Evolutionary conservation across 2,329 filamentous ascomycete genomes (phyloP).

Genomic region (Hypomyces perniciosus): DNA sequence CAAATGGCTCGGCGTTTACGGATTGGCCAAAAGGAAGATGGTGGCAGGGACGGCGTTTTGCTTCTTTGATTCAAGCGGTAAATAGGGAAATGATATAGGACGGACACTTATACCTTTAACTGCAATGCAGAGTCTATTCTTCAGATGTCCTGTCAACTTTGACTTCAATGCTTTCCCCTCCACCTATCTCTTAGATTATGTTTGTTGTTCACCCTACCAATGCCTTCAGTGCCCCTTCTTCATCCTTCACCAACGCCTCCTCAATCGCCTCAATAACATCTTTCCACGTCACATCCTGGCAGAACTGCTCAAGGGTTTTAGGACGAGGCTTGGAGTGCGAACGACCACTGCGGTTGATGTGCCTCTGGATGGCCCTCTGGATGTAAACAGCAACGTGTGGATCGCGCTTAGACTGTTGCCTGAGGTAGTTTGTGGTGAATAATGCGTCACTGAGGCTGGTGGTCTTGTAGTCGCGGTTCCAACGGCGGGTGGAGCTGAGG

Average conservation of each 20-base stretch:
- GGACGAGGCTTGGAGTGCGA: conserved; percentile 14
- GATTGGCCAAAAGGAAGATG: conserved; percentile 1
- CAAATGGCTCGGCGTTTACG: conserved; percentile 7
- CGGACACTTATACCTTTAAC: too few species aligned
- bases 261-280: conserved; percentile 30
- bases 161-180: background rate
- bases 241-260: conserved; percentile 24
- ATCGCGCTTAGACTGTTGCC: conserved; percentile 32
- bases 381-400: conserved; percentile 28
- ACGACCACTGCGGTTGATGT: conserved; percentile 14
- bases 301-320: conserved; percentile 28
- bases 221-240: conserved; percentile 15
- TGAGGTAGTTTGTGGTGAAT: conserved; percentile 29
- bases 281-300: conserved; percentile 25
- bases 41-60: background rate
- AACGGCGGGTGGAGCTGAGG: conserved; percentile 32
- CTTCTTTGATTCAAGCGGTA: background rate
- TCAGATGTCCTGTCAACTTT: background rate
- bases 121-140: too few species aligned
- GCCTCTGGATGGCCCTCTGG: conserved; percentile 26
- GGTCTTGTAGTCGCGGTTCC: conserved; percentile 33
- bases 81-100: background rate
- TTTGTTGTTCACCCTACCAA: conserved; percentile 14
- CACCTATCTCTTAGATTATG: background rate
- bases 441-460: conserved; percentile 24